Conservation (phyloP, 148 eudicot species). For the Fagopyrum tataricum region DNA sequence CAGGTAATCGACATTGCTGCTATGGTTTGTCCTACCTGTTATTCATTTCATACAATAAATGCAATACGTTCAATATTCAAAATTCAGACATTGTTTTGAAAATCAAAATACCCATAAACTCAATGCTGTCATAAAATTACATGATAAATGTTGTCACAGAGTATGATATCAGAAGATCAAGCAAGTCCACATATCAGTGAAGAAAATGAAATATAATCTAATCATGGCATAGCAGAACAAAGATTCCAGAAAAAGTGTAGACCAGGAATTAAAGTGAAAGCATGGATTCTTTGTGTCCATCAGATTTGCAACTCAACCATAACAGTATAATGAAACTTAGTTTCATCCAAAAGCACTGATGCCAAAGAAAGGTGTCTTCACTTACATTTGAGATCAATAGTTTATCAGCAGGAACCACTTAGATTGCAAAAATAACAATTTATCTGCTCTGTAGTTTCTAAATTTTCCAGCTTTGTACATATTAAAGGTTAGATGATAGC, state of each 20-base stretch:
- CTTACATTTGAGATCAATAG: conserved; percentile 5
- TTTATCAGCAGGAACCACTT: background rate
- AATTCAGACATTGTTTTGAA: no score
- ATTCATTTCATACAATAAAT: no score
- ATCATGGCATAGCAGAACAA: background rate
- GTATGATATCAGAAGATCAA: no score
- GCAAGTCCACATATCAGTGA: no score
- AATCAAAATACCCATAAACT: no score
- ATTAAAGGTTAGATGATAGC: conserved; percentile 8
- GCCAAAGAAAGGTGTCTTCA: background rate
- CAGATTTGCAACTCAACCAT: background rate
- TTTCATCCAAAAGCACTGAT: background rate
- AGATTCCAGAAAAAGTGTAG: background rate
- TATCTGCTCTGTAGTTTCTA: background rate
- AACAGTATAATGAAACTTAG: background rate
- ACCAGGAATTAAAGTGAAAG: background rate
- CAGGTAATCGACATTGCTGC: no score
- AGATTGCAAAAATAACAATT: background rate
- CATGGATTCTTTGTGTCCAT: background rate
- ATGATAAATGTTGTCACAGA: no score
- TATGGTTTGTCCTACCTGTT: no score
- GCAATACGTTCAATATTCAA: no score
- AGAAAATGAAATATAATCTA: background rate
- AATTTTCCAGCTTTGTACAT: conserved; percentile 1
- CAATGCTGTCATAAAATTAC: no score